Base-by-base conservation (phyloP, 345 rosid genomes). In the Dimocarpus longan region DNA sequence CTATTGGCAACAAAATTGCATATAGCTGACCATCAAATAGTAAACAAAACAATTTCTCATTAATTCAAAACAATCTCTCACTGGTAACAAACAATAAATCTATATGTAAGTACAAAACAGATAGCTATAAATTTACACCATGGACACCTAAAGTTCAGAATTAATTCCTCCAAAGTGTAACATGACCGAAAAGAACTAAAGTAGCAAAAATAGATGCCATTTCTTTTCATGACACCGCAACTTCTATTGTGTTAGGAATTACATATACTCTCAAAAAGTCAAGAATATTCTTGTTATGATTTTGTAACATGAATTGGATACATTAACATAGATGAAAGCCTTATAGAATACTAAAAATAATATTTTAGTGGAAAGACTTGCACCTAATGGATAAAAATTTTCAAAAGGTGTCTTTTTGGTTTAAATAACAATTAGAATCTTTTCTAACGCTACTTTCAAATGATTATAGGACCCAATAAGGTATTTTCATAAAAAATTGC, bases 1-100 rank as follows among this genome's bases (percentile, higher is more conserved):
- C 54, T 83, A 92, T 83, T 0, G 98, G 98, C 78, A 94, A 75
- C 46, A 94, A 73, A 24, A 91, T 84, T 0, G 97, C 85, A 82
- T 91, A 91, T 0, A 82, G 7, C 80, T 91, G 86, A 22, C 43
- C 77, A 76, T 68, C 66, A 82, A 82, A 85, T 66, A 65, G 16
- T 42, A 12, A 57, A 79, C 32, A 42, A 32, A 54, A 72, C 5
- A 68, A 10, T 54, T 52, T 54, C 59, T 54, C 59, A 16, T 54
- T 16, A 54, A 18, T 54, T 16, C 1, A 1, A 52, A n/a, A n/a
- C n/a, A n/a, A n/a, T n/a, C n/a, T 4, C 59, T 54, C 18, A n/a
- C 59, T 15, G 3, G 16, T 50, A 50, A 50, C 54, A 50, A 50
- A 13, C 56, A 50, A 50, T 50, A 50, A 13, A 50, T 0, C 56